These are phyloP conservation scores for Allium cepa DNA, from an alignment of 106 monocot genomes.

Conservation along the genomic window DNA sequence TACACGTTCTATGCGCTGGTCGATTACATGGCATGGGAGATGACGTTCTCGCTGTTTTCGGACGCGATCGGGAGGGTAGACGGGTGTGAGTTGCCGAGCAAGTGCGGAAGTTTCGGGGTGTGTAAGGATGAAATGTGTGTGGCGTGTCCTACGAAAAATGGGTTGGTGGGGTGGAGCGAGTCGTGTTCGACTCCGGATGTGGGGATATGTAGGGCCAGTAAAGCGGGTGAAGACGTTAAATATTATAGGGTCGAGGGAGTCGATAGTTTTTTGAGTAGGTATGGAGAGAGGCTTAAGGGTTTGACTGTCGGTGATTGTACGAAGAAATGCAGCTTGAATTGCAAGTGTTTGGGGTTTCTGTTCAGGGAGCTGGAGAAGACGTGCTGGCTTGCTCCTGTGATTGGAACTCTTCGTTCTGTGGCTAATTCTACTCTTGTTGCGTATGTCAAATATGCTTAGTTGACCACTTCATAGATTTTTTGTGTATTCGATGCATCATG, in stretches of 20 bases:
- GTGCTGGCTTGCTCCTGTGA: slow-evolving; percentile 45
- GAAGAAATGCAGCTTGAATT: slow-evolving; percentile 33
- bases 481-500: too few relatives aligned
- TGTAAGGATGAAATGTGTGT: slow-evolving; percentile 60
- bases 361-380: slow-evolving; percentile 30
- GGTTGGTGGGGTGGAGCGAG: slow-evolving; percentile 5
- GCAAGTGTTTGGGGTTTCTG: slow-evolving; percentile 43
- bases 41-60: slow-evolving; percentile 31
- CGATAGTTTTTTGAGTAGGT: slow-evolving; percentile 37
- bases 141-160: slow-evolving; percentile 1
- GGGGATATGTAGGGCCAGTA: background rate
- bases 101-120: slow-evolving; percentile 39
- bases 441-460: slow-evolving; percentile 32
- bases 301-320: slow-evolving; percentile 37
- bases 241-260: slow-evolving; percentile 51
- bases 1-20: slow-evolving; percentile 52
- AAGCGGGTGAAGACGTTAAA: background rate
- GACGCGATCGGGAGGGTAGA: slow-evolving; percentile 15
- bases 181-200: background rate
- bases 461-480: too few relatives aligned
- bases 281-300: slow-evolving; percentile 17
- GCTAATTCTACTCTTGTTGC: slow-evolving; percentile 24
- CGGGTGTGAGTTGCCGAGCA: slow-evolving; percentile 31
- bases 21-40: slow-evolving; percentile 41
- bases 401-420: slow-evolving; percentile 38